Evolutionary conservation across 169 alveolate genomes (phyloP).

Genomic region (Plasmodium vivax): DNA sequence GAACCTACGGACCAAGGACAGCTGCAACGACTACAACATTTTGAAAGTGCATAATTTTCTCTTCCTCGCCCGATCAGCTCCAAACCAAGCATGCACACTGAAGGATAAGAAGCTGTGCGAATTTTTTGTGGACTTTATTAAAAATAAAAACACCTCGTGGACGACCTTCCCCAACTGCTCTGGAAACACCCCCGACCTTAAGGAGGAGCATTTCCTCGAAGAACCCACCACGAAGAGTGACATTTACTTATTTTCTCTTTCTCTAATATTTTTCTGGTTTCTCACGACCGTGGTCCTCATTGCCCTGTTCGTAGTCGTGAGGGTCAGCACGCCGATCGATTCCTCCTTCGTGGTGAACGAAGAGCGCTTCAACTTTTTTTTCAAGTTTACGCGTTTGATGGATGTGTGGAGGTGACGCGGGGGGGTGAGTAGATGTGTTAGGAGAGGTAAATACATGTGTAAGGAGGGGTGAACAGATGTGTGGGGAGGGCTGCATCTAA

Average conservation of each 20-base stretch:
- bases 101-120: conserved; percentile 49
- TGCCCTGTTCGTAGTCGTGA: conserved; percentile 29
- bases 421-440: background rate
- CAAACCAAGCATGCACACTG: conserved; percentile 34
- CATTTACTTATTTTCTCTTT: conserved; percentile 35
- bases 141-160: conserved; percentile 25
- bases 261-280: conserved; percentile 38
- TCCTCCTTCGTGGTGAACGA: conserved; percentile 52
- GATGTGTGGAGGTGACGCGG: conserved; percentile 53
- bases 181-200: conserved; percentile 23
- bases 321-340: conserved; percentile 56
- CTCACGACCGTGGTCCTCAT: conserved; percentile 21
- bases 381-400: conserved; percentile 39
- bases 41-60: conserved; percentile 49
- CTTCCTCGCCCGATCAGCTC: conserved; percentile 36
- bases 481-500: background rate
- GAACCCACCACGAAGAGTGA: conserved; percentile 30
- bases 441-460: background rate
- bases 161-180: conserved; percentile 44
- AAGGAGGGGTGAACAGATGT: background rate
- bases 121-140: conserved; percentile 57
- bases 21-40: conserved; percentile 40
- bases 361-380: conserved; percentile 44
- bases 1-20: conserved; percentile 19
- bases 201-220: conserved; percentile 51